Conservation (phyloP, 371 early-diverging fungal genomes). For the Mortierella sp. region DNA sequence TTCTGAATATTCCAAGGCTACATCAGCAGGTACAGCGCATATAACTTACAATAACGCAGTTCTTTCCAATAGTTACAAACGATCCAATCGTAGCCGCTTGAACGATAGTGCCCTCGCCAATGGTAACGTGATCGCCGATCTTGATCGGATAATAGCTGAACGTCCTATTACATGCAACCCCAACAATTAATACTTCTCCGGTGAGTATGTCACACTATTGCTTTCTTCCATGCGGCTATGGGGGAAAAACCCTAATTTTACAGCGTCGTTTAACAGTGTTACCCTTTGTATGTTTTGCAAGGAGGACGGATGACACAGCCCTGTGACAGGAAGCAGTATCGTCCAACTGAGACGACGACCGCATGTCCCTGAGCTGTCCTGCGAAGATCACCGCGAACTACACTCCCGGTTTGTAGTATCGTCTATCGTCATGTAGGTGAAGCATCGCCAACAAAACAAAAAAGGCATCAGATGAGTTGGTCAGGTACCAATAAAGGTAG, state of each 20-base stretch:
- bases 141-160: slow-evolving; percentile 96
- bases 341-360: slow-evolving; percentile 90
- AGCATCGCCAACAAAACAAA: background rate
- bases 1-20: too few relatives aligned
- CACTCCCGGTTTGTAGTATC: slow-evolving; percentile 90
- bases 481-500: background rate
- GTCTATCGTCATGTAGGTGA: slow-evolving; percentile 81
- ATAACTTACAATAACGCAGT: slow-evolving; percentile 89
- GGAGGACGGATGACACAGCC: slow-evolving; percentile 92
- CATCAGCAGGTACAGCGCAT: too few relatives aligned
- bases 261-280: background rate
- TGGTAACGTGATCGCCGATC: slow-evolving; percentile 93
- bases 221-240: background rate
- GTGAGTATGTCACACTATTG: background rate
- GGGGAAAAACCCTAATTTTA: background rate
- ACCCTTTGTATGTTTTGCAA: slow-evolving; percentile 95
- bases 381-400: slow-evolving; percentile 94
- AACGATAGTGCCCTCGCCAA: slow-evolving; percentile 89
- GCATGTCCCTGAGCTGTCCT: slow-evolving; percentile 88
- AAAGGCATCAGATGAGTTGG: background rate
- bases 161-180: slow-evolving; percentile 54
- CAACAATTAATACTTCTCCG: background rate
- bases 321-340: slow-evolving; percentile 85
- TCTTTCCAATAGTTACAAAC: slow-evolving; percentile 90
- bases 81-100: slow-evolving; percentile 95